A percentile compares a stretch with the other conserved stretches of the same genome.
Conservation (phyloP, 2,329 filamentous ascomycete species). For the Penicillium sp. region DNA sequence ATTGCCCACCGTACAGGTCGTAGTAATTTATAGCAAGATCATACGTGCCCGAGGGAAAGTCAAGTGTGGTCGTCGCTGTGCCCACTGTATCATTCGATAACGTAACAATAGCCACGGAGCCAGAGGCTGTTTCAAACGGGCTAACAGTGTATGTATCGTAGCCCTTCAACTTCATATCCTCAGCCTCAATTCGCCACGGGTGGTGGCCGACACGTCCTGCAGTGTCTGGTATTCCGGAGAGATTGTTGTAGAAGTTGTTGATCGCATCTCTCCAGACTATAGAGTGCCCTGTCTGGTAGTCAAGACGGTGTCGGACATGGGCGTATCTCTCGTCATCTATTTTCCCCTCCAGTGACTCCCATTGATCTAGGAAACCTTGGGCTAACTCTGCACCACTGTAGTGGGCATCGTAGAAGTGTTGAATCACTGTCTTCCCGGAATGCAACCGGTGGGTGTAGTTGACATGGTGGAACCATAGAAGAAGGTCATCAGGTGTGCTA, state of each 20-base stretch:
- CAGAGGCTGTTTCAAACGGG: slow-evolving; percentile 63
- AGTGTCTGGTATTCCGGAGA: slow-evolving; percentile 61
- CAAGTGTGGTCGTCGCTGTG: slow-evolving; percentile 49
- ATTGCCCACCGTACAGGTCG: slow-evolving; percentile 60
- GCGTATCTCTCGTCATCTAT: slow-evolving; percentile 30
- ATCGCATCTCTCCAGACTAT: slow-evolving; percentile 72
- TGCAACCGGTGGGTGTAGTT: slow-evolving; percentile 64
- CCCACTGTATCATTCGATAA: slow-evolving; percentile 53
- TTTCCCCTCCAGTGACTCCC: slow-evolving; percentile 20
- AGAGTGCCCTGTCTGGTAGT: slow-evolving; percentile 68
- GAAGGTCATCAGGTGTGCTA: slow-evolving; percentile 65
- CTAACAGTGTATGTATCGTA: slow-evolving; percentile 57
- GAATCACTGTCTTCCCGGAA: slow-evolving; percentile 66
- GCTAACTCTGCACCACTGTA: slow-evolving; percentile 60
- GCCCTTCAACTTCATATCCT: slow-evolving; percentile 61
- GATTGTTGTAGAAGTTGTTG: slow-evolving; percentile 62
- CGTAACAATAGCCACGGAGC: slow-evolving; percentile 57
- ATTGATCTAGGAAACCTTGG: slow-evolving; percentile 52
- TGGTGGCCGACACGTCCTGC: slow-evolving; percentile 59
- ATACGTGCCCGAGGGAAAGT: slow-evolving; percentile 57
- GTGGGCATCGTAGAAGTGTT: slow-evolving; percentile 66
- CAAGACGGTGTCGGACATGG: slow-evolving; percentile 59
- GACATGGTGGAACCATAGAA: slow-evolving; percentile 76
- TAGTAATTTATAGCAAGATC: slow-evolving; percentile 68
- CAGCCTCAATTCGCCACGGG: slow-evolving; percentile 67